Percentiles rank a stretch among this genome's conserved stretches.
These are phyloP conservation scores for Albatrellus sp. DNA, from an alignment of 1,284 basidiomycete genomes.

Conservation along the genomic window DNA sequence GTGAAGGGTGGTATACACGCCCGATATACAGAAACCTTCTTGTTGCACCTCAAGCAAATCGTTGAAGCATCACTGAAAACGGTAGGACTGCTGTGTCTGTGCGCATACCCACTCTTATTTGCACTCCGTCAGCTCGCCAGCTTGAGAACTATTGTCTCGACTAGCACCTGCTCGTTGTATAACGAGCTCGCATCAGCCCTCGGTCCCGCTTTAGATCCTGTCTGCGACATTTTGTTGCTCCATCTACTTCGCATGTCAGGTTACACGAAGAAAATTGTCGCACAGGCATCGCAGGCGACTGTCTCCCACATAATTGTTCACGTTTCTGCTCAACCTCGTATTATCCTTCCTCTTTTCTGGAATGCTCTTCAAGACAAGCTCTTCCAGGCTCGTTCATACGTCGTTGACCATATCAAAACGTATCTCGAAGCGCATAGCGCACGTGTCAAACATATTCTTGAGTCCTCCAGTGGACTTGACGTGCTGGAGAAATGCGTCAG, in stretches of 20 bases:
- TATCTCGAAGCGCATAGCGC: conserved; percentile 63
- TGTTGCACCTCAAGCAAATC: conserved; percentile 65
- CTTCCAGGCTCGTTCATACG: conserved; percentile 65
- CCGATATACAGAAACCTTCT: conserved; percentile 65
- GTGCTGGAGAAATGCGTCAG: conserved; percentile 61
- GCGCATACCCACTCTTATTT: not conserved
- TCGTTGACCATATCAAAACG: conserved; percentile 53
- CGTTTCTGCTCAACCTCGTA: conserved; percentile 62
- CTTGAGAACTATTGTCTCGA: conserved; percentile 84
- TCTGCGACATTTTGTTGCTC: conserved; percentile 65
- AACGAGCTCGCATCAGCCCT: conserved; percentile 64
- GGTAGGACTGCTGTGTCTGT: conserved; percentile 32
- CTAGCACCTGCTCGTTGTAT: conserved; percentile 73
- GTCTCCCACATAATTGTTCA: conserved; percentile 60
- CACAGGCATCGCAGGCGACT: conserved; percentile 73
- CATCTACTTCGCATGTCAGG: conserved; percentile 80
- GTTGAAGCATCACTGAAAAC: conserved; percentile 81
- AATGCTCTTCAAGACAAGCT: conserved; percentile 76
- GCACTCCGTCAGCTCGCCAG: conserved; percentile 53
- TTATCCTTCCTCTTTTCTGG: conserved; percentile 64
- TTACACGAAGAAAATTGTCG: conserved; percentile 92
- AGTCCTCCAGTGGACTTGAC: conserved; percentile 54
- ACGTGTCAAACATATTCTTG: conserved; percentile 53
- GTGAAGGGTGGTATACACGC: conserved; percentile 72
- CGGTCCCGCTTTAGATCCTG: conserved; percentile 62